These are phyloP conservation scores for Erucastrum elatum DNA, from an alignment of 345 rosid genomes.

Conservation along the genomic window DNA sequence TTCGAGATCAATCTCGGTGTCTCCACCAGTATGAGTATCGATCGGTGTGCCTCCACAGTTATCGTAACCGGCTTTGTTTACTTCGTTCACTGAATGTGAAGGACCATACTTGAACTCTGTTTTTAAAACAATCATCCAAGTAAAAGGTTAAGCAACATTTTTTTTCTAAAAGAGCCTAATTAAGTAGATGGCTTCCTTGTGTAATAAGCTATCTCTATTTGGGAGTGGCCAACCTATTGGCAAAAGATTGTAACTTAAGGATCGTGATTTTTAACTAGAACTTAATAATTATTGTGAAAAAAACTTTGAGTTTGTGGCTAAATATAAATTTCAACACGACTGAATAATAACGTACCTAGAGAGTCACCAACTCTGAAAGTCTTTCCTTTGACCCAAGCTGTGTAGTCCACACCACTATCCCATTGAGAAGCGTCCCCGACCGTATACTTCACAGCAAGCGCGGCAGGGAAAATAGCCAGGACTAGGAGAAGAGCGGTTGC, in stretches of 20 bases:
- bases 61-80: conserved; percentile 32
- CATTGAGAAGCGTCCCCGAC: conserved; percentile 27
- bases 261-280: neutral
- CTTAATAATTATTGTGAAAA: neutral
- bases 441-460: conserved; percentile 23
- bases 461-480: conserved; percentile 33
- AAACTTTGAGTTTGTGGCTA: neutral
- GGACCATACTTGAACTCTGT: conserved; percentile 33
- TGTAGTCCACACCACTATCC: conserved; percentile 27
- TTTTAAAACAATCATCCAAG: neutral
- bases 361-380: conserved; percentile 44
- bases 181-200: neutral
- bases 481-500: conserved; percentile 34
- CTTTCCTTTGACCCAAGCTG: conserved; percentile 28
- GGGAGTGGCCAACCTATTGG: neutral
- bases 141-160: neutral
- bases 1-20: conserved; percentile 8
- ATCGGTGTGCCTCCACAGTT: conserved; percentile 12
- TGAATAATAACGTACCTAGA: conserved; percentile 25
- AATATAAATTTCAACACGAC: neutral
- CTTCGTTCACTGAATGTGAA: conserved; percentile 30
- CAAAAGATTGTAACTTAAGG: neutral
- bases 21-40: neutral
- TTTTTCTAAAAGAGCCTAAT: no score
- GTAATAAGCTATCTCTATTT: neutral